phyloP scores from a whole-genome alignment of 192 early-diverging fungal species.

The Podila epigama region DNA sequence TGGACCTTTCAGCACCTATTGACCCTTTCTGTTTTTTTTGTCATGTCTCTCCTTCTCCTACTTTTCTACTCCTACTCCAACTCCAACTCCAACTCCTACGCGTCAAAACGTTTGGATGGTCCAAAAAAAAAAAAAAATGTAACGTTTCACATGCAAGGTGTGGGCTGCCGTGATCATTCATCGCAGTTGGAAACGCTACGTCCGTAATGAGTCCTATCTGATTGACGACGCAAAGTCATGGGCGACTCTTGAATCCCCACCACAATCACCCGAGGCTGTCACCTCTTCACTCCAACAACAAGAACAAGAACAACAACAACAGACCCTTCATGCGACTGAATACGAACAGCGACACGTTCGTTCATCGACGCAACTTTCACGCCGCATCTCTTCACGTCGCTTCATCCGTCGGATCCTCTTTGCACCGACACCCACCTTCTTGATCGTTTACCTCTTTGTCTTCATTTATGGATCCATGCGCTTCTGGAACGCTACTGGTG shows the following conservation, averaged over 20 bases:
- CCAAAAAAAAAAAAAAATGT: not conserved
- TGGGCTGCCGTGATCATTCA: slow-evolving; percentile 30
- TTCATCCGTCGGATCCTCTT: slow-evolving; percentile 6
- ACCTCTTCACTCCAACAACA: not conserved
- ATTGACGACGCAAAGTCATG: slow-evolving; percentile 3
- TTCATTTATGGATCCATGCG: slow-evolving; percentile 40
- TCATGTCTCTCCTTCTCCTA: not conserved
- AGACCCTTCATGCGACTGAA: no score
- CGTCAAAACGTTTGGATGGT: no score
- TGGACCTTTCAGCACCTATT: no score
- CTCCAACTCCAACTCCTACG: no score
- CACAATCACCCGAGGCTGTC: not conserved
- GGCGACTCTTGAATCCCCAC: not conserved
- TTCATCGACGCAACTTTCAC: no score
- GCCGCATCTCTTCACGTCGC: not conserved
- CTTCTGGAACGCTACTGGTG: slow-evolving; percentile 36
- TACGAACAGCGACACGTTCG: no score
- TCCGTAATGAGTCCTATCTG: slow-evolving; percentile 3
- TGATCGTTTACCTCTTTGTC: slow-evolving; percentile 20
- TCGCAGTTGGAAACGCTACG: slow-evolving; percentile 10
- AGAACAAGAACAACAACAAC: no score
- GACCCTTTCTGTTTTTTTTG: not conserved
- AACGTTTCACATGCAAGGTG: not conserved
- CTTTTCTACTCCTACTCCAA: not conserved
- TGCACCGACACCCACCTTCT: slow-evolving; percentile 27